Evolutionary conservation across 805 yeast species (phyloP), one percentile per base, ranked within the genome.

Genomic region (Schwanniomyces sp.): DNA sequence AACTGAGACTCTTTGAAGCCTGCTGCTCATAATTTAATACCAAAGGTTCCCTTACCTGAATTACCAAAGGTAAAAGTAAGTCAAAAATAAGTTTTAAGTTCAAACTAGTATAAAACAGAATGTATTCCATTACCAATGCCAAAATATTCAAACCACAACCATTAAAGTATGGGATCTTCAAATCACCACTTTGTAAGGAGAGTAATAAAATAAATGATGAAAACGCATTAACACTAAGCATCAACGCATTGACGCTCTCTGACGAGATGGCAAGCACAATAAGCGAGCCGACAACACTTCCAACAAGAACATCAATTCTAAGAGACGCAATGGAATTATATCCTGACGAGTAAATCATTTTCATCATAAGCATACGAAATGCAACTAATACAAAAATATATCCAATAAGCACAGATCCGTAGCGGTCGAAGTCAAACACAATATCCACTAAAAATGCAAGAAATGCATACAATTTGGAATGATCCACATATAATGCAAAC

Each of bases 401-500:
- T 11, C 66, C 69, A 3, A 50, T 39, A 0, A 57, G 28, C 0
- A 54, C 49, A 5, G 27, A 17, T 12, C 38, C 7, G 6, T 48
- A 29, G 7, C 39, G 40, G 16, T 47, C 30, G 30, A 32, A 43
- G 26, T 48, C 49, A n/a, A 32, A 41, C 41, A 52, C 62, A 8
- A 62, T 17, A 42, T 70, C 74, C 25, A 54, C 54, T 3, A 64
- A 26, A 30, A 67, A 56, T 25, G 63, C 59, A 21, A 62, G 18
- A n/a, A 62, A 55, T 7, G 73, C 63, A 49, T 61, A 64, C n/a
- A 62, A 44, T 43, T 69, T 70, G 59, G 59, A 58, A 8, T 49
- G 55, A 46, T 61, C 61, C 45, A 67, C 47, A 46, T 61, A 69
- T 16, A 69, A 51, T 11, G 73, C 69, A 36, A 69, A 52, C 25